Percentiles rank a stretch among this genome's conserved stretches.
phyloP scores from a whole-genome alignment of 2,329 filamentous ascomycete genomes.

The Pseudogymnoascus pannorum region DNA sequence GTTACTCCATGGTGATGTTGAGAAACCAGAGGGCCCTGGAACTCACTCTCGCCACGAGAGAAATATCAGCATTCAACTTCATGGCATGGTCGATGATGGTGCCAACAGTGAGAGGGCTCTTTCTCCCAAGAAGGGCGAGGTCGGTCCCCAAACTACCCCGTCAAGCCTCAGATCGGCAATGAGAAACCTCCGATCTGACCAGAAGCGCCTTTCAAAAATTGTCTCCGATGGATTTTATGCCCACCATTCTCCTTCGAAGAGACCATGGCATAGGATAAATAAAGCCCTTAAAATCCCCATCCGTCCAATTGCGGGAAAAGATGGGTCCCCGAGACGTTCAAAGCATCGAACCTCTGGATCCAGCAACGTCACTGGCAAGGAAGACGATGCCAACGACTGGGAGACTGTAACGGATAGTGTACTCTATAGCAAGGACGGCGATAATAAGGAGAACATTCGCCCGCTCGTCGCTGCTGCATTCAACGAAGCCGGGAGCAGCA shows the following conservation, averaged over 20 bases:
- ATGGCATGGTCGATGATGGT: conserved; percentile 21
- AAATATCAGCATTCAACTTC: conserved; percentile 17
- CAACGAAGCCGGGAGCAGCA: conserved; percentile 23
- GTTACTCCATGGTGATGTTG: conserved; percentile 2
- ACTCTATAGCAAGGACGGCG: not conserved
- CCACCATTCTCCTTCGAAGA: conserved; percentile 12
- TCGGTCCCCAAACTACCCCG: not conserved
- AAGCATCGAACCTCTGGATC: not conserved
- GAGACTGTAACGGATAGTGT: conserved; percentile 26
- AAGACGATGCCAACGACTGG: conserved; percentile 25
- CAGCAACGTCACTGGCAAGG: conserved; percentile 10
- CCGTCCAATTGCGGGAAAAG: not conserved
- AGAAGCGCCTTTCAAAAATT: conserved; percentile 12
- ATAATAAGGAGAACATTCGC: conserved; percentile 7
- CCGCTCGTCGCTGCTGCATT: conserved; percentile 16
- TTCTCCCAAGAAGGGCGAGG: not conserved
- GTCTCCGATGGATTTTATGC: conserved; percentile 13
- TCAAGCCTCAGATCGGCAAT: not conserved
- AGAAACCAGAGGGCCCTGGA: not conserved
- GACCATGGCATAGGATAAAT: not conserved
- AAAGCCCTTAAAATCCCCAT: conserved; percentile 2
- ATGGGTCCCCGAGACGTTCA: not conserved
- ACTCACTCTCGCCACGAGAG: conserved; percentile 7
- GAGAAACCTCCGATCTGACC: not conserved
- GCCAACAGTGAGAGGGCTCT: conserved; percentile 12